Conservation (phyloP, 129 eudicot genomes). For the Flaveria sonorensis region DNA sequence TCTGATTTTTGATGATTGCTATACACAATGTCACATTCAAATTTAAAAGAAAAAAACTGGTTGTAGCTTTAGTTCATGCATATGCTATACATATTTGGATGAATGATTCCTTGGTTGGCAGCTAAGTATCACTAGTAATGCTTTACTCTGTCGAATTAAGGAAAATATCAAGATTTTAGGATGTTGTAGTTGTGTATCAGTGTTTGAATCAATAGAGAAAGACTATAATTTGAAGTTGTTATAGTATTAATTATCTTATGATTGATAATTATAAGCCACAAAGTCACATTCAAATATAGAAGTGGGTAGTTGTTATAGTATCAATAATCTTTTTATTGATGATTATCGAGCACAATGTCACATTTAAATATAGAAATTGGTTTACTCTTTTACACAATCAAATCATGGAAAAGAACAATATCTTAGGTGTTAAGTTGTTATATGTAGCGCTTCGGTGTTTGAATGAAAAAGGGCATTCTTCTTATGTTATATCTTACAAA, state of each 20-base stretch:
- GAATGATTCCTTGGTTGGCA: conserved; percentile 1
- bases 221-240: neutral
- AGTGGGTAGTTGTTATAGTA: neutral
- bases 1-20: conserved; percentile 6
- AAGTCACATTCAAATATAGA: too few species aligned
- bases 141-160: neutral
- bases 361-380: too few species aligned
- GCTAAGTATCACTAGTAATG: neutral
- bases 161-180: neutral
- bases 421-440: conserved; percentile 6
- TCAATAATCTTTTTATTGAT: neutral
- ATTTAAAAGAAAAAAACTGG: neutral
- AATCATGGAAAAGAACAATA: neutral
- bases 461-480: neutral
- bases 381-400: neutral
- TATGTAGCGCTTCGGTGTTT: neutral
- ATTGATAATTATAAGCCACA: neutral
- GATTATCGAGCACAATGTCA: neutral
- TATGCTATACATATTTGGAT: neutral
- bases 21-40: neutral
- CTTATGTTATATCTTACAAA: neutral
- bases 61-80: neutral
- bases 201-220: neutral
- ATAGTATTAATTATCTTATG: neutral
- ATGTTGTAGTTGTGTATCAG: neutral